phyloP scores from a whole-genome alignment of 306 rosid species.

The Cicer bijugum region DNA sequence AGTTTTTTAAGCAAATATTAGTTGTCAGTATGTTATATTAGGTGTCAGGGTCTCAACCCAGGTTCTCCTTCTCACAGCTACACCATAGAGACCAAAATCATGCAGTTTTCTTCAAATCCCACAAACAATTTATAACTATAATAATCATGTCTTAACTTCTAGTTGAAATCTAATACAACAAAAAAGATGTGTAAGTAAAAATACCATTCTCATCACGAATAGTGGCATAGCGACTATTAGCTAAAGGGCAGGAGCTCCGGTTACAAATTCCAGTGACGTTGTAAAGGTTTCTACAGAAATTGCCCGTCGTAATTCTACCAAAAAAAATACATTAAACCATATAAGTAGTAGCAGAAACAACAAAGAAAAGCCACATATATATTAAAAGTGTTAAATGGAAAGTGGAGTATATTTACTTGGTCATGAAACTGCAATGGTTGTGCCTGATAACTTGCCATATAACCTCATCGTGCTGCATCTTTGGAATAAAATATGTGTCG shows the following conservation, averaged over 20 bases:
- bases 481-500: neutral
- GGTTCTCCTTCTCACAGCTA: neutral
- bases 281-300: constrained; percentile 84
- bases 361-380: neutral
- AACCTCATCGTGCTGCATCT: constrained; percentile 55
- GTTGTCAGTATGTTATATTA: neutral
- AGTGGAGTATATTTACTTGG: constrained; percentile 40
- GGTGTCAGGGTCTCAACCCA: neutral
- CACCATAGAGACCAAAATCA: neutral
- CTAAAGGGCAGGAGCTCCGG: constrained; percentile 91
- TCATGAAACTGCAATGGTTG: constrained; percentile 53
- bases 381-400: neutral
- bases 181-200: neutral
- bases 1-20: neutral
- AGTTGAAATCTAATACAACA: neutral
- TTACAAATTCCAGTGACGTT: constrained; percentile 89
- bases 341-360: neutral
- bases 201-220: constrained; percentile 87
- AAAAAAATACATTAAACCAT: neutral
- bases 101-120: constrained; percentile 9
- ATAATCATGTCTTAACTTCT: neutral
- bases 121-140: constrained; percentile 14
- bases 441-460: constrained; percentile 61
- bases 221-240: constrained; percentile 95
- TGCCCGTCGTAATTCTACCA: constrained; percentile 71